phyloP scores from a whole-genome alignment of 1,284 basidiomycete species.

The Phellopilus nigrolimitatus region DNA sequence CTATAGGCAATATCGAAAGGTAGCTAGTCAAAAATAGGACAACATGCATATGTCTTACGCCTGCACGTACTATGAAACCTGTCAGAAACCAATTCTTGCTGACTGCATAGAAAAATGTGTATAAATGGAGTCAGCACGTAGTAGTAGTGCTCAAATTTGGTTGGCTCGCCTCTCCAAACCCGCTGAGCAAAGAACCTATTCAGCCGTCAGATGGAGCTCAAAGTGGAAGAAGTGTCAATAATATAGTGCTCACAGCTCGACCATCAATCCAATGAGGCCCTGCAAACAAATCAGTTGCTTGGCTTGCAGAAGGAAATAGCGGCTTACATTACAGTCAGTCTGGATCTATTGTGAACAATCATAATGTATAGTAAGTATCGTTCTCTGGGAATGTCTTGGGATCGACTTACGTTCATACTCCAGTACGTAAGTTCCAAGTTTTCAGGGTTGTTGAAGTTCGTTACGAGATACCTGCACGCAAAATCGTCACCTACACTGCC shows the following conservation, averaged over 20 bases:
- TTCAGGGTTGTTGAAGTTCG: slow-evolving; percentile 26
- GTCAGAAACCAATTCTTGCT: slow-evolving; percentile 28
- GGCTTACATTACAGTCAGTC: slow-evolving; percentile 30
- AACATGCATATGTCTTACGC: not conserved
- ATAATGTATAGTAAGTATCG: not conserved
- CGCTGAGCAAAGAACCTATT: slow-evolving; percentile 30
- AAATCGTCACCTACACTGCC: not conserved
- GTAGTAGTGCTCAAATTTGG: not conserved
- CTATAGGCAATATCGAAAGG: slow-evolving; percentile 18
- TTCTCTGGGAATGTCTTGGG: slow-evolving; percentile 7
- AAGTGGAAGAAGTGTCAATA: too few relatives aligned
- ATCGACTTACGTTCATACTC: slow-evolving; percentile 30
- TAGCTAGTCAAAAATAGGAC: too few relatives aligned
- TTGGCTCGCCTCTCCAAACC: slow-evolving; percentile 28
- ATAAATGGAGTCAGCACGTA: not conserved
- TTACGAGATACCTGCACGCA: slow-evolving; percentile 27
- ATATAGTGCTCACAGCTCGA: slow-evolving; percentile 25
- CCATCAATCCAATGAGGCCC: slow-evolving; percentile 28
- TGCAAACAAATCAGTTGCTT: slow-evolving; percentile 5
- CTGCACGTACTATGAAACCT: slow-evolving; percentile 26
- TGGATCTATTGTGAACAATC: slow-evolving; percentile 23
- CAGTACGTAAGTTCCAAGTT: slow-evolving; percentile 27
- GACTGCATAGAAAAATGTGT: slow-evolving; percentile 22
- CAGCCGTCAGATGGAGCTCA: slow-evolving; percentile 9
- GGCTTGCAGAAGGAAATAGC: not conserved